Conservation (phyloP, 371 early-diverging fungal species). For the Capillidium rhysosporum region DNA sequence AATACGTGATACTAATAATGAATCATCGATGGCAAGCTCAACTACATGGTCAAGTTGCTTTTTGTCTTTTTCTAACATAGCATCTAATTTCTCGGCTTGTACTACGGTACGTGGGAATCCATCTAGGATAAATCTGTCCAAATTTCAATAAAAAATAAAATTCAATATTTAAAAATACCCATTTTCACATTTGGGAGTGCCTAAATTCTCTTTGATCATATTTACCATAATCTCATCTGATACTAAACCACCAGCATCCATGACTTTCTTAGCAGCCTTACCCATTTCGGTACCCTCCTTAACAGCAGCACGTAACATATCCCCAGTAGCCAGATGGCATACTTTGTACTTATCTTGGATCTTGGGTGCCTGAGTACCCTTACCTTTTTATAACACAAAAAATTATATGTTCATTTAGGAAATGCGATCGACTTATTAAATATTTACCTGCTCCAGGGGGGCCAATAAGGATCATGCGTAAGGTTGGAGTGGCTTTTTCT, state of each 20-base stretch:
- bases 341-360: conserved; percentile 88
- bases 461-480: conserved; percentile 90
- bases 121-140: conserved; percentile 87
- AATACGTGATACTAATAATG: conserved; percentile 82
- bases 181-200: conserved; percentile 78
- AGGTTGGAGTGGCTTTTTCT: conserved; percentile 1
- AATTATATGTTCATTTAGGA: too few species aligned
- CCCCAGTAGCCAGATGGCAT: conserved; percentile 97
- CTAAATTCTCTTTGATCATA: conserved; percentile 88
- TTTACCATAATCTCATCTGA: conserved; percentile 95
- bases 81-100: conserved; percentile 96
- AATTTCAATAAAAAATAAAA: neutral
- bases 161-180: conserved; percentile 37
- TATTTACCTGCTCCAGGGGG: conserved; percentile 84
- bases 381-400: too few species aligned
- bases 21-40: conserved; percentile 86
- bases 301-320: conserved; percentile 97
- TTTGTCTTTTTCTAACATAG: conserved; percentile 66
- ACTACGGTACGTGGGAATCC: conserved; percentile 98
- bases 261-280: conserved; percentile 88
- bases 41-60: conserved; percentile 78
- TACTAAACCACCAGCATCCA: conserved; percentile 95
- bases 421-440: neutral
- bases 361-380: conserved; percentile 94
- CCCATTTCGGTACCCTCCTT: conserved; percentile 80